A percentile compares a stretch with the other conserved stretches of the same genome.
These are phyloP conservation scores for Vigna trinervia DNA, from an alignment of 306 rosid genomes.

Conservation along the genomic window DNA sequence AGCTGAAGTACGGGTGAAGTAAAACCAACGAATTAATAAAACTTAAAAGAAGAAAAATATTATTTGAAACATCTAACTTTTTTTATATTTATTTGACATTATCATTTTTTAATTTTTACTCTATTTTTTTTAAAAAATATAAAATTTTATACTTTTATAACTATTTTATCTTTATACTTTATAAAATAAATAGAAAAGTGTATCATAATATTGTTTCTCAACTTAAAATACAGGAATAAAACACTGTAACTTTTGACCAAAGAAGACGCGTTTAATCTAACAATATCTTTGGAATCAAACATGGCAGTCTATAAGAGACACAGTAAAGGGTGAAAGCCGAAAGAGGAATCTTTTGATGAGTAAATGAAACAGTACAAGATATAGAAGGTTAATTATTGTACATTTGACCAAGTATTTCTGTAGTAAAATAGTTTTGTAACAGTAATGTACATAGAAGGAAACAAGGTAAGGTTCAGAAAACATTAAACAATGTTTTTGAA, in stretches of 20 bases:
- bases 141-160: too few species aligned
- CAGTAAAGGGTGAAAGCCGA: background rate
- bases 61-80: too few species aligned
- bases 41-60: too few species aligned
- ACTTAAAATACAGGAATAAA: too few species aligned
- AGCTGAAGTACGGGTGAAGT: background rate
- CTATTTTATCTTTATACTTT: too few species aligned
- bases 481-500: conserved; percentile 44
- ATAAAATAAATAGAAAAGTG: too few species aligned
- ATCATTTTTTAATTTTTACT: too few species aligned
- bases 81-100: too few species aligned
- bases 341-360: conserved; percentile 25
- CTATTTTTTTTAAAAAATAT: too few species aligned
- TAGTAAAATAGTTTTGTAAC: conserved; percentile 35
- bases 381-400: background rate
- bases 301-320: background rate
- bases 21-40: background rate
- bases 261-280: background rate
- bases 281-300: background rate
- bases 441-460: conserved; percentile 1
- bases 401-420: conserved; percentile 12
- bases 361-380: background rate
- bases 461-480: conserved; percentile 23
- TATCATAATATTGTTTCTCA: too few species aligned
- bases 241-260: too few species aligned